Conservation (phyloP, 352 stramenopile genomes). For the Pythium utonaiense region DNA sequence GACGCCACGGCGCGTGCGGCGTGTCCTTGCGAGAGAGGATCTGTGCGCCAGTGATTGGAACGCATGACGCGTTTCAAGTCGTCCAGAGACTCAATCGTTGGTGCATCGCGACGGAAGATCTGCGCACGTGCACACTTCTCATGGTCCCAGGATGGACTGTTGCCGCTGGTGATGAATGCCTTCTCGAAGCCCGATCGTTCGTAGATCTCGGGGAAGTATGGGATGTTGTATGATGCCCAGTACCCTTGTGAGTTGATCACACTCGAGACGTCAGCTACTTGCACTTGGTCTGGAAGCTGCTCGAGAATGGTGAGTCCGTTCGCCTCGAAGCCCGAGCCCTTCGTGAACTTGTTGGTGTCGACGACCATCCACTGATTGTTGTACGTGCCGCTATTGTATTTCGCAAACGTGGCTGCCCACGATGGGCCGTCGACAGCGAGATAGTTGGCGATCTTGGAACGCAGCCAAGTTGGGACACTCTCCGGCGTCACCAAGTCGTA, state of each 20-base stretch:
- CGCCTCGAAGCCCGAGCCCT: slow-evolving; percentile 33
- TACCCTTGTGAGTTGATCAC: slow-evolving; percentile 55
- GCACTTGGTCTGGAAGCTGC: slow-evolving; percentile 59
- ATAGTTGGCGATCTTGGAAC: slow-evolving; percentile 50
- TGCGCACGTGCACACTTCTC: slow-evolving; percentile 40
- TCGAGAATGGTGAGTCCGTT: slow-evolving; percentile 64
- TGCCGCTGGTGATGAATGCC: slow-evolving; percentile 34
- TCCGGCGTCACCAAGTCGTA: slow-evolving; percentile 46
- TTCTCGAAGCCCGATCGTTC: slow-evolving; percentile 44
- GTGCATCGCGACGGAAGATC: slow-evolving; percentile 56
- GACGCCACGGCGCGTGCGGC: slow-evolving; percentile 54
- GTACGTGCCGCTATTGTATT: slow-evolving; percentile 75
- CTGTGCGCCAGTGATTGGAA: slow-evolving; percentile 56
- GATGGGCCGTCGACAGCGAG: slow-evolving; percentile 38
- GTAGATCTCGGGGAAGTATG: slow-evolving; percentile 68
- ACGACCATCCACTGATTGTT: slow-evolving; percentile 87
- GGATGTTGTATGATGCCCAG: slow-evolving; percentile 83
- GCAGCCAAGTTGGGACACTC: slow-evolving; percentile 65
- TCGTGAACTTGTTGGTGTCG: slow-evolving; percentile 54
- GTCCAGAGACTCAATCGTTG: slow-evolving; percentile 34
- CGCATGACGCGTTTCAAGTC: slow-evolving; percentile 67
- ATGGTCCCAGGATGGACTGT: slow-evolving; percentile 40
- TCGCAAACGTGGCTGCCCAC: slow-evolving; percentile 46
- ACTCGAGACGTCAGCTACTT: slow-evolving; percentile 50
- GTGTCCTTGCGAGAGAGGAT: slow-evolving; percentile 43